A percentile compares a stretch with the other conserved stretches of the same genome.
phyloP scores from a whole-genome alignment of 768 basidiomycete genomes.

The Kwoniella sp. region DNA sequence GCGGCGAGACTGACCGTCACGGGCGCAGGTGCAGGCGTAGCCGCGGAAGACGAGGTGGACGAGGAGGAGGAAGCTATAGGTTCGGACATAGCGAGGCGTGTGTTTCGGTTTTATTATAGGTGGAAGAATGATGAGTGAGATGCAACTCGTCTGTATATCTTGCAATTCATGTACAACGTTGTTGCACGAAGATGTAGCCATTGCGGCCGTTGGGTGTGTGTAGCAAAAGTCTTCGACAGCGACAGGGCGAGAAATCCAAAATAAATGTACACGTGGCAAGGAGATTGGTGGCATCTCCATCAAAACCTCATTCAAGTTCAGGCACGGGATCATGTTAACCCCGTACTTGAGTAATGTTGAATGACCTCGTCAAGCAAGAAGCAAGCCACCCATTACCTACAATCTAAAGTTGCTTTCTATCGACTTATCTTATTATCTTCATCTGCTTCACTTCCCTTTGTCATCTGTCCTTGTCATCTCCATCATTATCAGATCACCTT shows the following conservation, averaged over 20 bases:
- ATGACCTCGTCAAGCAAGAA: no score
- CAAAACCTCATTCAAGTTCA: not conserved
- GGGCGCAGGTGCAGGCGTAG: conserved; percentile 18
- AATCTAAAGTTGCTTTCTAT: not conserved
- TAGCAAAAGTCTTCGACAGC: no score
- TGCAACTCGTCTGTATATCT: not conserved
- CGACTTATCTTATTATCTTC: not conserved
- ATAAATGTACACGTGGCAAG: not conserved
- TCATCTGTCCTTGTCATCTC: not conserved
- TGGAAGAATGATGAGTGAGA: not conserved
- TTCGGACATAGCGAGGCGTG: conserved; percentile 10
- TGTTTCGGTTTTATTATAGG: not conserved
- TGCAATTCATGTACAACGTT: no score
- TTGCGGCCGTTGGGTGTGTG: no score
- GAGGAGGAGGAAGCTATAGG: conserved; percentile 21
- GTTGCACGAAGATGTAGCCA: no score
- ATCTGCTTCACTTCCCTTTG: not conserved
- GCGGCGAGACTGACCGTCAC: conserved; percentile 29
- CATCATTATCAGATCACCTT: not conserved
- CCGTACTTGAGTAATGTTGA: no score
- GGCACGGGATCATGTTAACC: no score
- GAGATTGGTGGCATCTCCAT: not conserved
- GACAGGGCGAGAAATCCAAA: not conserved
- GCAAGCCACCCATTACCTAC: no score
- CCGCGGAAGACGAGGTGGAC: no score